Conservation (phyloP, 2,329 filamentous ascomycete species). For the Achaetomium macrosporum region DNA sequence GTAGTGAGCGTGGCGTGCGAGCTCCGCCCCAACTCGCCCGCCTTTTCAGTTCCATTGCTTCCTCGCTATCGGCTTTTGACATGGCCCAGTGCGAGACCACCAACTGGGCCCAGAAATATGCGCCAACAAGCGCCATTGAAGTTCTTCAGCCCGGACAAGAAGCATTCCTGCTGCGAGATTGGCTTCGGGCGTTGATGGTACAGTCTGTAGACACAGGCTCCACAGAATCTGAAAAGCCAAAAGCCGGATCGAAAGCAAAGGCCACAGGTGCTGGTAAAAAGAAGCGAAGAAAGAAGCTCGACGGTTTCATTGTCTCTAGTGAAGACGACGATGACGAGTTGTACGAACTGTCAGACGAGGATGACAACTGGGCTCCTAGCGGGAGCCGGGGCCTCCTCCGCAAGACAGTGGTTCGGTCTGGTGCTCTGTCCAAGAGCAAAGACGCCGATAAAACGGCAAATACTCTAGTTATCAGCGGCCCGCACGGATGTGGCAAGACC, state of each 20-base stretch:
- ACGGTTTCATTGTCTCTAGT: slow-evolving; percentile 73
- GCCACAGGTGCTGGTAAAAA: slow-evolving; percentile 47
- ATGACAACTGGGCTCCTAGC: slow-evolving; percentile 42
- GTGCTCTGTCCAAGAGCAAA: slow-evolving; percentile 35
- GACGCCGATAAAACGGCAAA: slow-evolving; percentile 56
- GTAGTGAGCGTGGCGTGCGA: not conserved
- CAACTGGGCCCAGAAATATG: slow-evolving; percentile 81
- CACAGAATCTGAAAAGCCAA: slow-evolving; percentile 32
- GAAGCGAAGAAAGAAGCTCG: slow-evolving; percentile 66
- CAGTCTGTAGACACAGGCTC: slow-evolving; percentile 64
- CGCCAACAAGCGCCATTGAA: slow-evolving; percentile 60
- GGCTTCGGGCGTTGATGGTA: slow-evolving; percentile 72
- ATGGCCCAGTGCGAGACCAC: slow-evolving; percentile 65
- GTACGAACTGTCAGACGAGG: slow-evolving; percentile 60
- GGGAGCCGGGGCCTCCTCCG: slow-evolving; percentile 35
- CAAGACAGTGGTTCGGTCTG: slow-evolving; percentile 50
- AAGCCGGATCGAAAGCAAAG: slow-evolving; percentile 26
- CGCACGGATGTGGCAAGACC: slow-evolving; percentile 87
- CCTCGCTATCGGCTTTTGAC: slow-evolving; percentile 72
- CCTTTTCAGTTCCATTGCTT: slow-evolving; percentile 55
- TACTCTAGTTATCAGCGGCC: slow-evolving; percentile 81
- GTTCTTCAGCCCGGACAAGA: slow-evolving; percentile 73
- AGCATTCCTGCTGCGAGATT: slow-evolving; percentile 65
- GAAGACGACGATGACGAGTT: slow-evolving; percentile 68
- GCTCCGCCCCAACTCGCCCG: slow-evolving; percentile 46